Evolutionary conservation across 352 stramenopile genomes (phyloP).

Genomic region (Phytophthora citrophthora): DNA sequence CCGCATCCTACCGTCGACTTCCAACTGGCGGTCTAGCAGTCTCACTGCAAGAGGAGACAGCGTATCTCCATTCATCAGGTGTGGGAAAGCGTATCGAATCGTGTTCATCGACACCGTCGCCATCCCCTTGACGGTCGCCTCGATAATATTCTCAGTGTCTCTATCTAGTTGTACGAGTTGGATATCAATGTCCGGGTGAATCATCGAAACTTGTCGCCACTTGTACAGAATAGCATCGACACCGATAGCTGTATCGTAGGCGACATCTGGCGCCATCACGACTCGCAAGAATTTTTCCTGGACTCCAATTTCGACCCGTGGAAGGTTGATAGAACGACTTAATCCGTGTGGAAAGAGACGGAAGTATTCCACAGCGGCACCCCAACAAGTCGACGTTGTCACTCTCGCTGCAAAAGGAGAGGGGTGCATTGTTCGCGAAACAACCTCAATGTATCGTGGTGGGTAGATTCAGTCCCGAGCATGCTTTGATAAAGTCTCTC

Average conservation of each 20-base stretch:
- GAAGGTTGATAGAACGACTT: not conserved
- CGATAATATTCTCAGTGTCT: not conserved
- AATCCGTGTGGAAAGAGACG: not conserved
- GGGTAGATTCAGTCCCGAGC: too few species aligned
- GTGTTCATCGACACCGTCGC: not conserved
- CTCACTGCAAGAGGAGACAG: not conserved
- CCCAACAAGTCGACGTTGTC: not conserved
- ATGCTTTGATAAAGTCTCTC: too few species aligned
- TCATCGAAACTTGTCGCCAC: not conserved
- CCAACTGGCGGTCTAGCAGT: not conserved
- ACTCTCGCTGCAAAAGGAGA: too few species aligned
- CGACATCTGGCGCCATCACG: not conserved
- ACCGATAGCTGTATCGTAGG: not conserved
- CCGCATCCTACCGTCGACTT: not conserved
- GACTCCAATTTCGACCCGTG: not conserved
- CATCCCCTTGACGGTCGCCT: not conserved
- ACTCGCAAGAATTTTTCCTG: not conserved
- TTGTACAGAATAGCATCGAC: not conserved
- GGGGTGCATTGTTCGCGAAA: too few species aligned
- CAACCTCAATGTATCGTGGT: too few species aligned
- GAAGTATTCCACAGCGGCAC: not conserved
- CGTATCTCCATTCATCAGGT: not conserved
- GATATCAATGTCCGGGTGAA: not conserved
- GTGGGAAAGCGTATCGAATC: not conserved
- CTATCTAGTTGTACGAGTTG: not conserved